Conservation (phyloP, 306 rosid species). For the Ochetophila trinervis region DNA sequence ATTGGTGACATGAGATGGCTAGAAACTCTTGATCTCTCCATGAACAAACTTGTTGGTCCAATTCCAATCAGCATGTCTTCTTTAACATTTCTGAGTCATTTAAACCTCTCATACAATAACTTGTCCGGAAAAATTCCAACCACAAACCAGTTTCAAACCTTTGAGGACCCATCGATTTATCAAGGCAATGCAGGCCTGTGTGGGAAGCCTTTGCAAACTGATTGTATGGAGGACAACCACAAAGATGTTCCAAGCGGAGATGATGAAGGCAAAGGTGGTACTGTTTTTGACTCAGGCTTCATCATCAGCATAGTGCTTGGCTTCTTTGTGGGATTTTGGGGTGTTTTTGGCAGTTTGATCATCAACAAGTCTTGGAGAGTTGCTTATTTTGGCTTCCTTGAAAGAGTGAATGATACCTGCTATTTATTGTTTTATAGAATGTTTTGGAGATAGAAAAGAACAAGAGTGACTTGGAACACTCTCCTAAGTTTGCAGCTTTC, state of each 20-base stretch:
- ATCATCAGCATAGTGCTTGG: neutral
- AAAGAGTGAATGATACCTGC: neutral
- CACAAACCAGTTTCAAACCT: conserved; percentile 8
- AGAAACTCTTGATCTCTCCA: conserved; percentile 34
- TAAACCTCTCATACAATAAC: conserved; percentile 36
- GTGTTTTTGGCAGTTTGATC: neutral
- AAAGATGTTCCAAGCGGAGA: neutral
- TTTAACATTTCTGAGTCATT: conserved; percentile 4
- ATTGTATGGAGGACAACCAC: neutral
- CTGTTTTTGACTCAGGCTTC: neutral
- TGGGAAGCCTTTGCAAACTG: neutral
- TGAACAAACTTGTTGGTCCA: conserved; percentile 18
- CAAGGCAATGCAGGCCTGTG: conserved; percentile 8
- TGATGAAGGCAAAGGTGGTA: neutral
- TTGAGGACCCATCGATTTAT: conserved; percentile 3
- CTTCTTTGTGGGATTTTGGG: neutral
- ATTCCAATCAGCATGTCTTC: conserved; percentile 29
- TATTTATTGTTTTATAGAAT: no score
- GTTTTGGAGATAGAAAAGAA: no score
- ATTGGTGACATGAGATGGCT: conserved; percentile 9
- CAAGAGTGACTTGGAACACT: neutral
- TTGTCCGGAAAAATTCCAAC: conserved; percentile 32
- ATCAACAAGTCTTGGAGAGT: neutral
- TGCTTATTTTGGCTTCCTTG: neutral
- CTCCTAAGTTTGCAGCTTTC: no score